These are phyloP conservation scores for Irpex sp. DNA, from an alignment of 1,284 basidiomycete species.

Conservation along the genomic window DNA sequence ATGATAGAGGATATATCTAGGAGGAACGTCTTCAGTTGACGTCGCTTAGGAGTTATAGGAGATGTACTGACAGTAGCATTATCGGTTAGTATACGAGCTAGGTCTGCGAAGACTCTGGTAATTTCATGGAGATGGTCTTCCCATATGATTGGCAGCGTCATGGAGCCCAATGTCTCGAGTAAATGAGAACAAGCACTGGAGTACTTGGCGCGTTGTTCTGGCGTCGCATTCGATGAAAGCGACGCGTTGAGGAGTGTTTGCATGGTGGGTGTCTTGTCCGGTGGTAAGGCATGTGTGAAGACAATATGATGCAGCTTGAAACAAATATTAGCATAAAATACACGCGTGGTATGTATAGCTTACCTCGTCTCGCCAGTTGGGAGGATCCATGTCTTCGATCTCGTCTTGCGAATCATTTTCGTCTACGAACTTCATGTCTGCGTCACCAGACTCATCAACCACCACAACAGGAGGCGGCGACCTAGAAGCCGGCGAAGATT, in stretches of 20 bases:
- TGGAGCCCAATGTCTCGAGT: conserved; percentile 45
- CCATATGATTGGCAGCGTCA: conserved; percentile 5
- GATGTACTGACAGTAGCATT: conserved; percentile 9
- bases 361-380: conserved; percentile 53
- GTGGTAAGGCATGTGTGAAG: conserved; percentile 47
- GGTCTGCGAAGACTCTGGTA: conserved; percentile 10
- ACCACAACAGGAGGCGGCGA: not conserved
- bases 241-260: conserved; percentile 49
- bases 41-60: conserved; percentile 1
- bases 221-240: conserved; percentile 23
- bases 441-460: not conserved
- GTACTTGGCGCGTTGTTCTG: conserved; percentile 33
- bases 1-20: conserved; percentile 43
- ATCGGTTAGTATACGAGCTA: conserved; percentile 14
- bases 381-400: conserved; percentile 20
- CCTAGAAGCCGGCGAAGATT: not conserved
- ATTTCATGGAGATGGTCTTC: conserved; percentile 15
- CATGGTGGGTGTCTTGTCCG: conserved; percentile 42
- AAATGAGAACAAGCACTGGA: conserved; percentile 38
- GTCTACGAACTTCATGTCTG: conserved; percentile 25
- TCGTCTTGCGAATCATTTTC: conserved; percentile 14
- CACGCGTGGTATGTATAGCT: conserved; percentile 13
- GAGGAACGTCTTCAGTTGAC: not conserved
- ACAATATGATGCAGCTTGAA: conserved; percentile 55
- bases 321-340: not conserved